A percentile compares a stretch with the other conserved stretches of the same genome.
These are phyloP conservation scores for Capronia americana DNA, from an alignment of 2,329 filamentous ascomycete species.

Conservation along the genomic window DNA sequence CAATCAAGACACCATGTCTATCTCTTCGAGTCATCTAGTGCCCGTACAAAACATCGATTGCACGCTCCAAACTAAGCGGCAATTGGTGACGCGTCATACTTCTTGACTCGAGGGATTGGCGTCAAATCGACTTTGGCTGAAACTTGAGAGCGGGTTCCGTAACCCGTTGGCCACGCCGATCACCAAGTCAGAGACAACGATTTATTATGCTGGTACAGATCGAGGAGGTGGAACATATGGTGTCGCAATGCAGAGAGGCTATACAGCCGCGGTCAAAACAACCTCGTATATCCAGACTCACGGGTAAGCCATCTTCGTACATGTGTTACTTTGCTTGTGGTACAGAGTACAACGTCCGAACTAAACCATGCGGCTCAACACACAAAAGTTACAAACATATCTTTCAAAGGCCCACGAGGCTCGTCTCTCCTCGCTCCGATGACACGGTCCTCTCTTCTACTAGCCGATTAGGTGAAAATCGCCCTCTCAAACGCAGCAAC, in stretches of 20 bases:
- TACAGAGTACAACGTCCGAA: background rate
- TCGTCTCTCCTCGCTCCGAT: background rate
- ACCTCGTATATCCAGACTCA: background rate
- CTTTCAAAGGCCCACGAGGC: background rate
- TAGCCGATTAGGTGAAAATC: slow-evolving; percentile 29
- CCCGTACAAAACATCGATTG: background rate
- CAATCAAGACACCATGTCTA: background rate
- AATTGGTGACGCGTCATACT: background rate
- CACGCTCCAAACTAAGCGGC: background rate
- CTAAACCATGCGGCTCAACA: background rate
- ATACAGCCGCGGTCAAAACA: background rate
- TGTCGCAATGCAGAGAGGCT: background rate
- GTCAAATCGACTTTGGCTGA: background rate
- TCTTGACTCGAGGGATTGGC: background rate
- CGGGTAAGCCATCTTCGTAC: background rate
- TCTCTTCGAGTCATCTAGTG: background rate
- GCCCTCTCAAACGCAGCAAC: slow-evolving; percentile 47
- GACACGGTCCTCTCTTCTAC: background rate
- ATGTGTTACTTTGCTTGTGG: background rate
- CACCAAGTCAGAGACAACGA: background rate
- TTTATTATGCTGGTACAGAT: background rate
- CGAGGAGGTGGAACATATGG: background rate
- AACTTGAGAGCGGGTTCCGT: background rate
- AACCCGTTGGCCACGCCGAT: background rate
- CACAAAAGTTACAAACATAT: background rate